Evolutionary conservation across 139 green algal species (phyloP), one percentile per base, ranked within the genome.

Genomic region (Coelastrella sp.): DNA sequence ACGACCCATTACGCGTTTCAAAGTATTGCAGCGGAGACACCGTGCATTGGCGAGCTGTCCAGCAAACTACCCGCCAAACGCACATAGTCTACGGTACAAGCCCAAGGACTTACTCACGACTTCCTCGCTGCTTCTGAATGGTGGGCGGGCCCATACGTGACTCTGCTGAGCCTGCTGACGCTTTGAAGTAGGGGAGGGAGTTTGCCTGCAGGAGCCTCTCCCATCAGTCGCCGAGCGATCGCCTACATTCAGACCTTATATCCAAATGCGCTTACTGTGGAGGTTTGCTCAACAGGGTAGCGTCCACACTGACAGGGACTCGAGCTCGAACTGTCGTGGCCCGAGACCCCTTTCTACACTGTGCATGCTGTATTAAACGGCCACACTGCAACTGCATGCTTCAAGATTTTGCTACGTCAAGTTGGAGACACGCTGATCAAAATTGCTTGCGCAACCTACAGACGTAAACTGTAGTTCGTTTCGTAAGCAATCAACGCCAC

Each of bases 401-500:
- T n/a, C n/a, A n/a, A n/a, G n/a, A n/a, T n/a, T n/a, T n/a, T n/a
- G n/a, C n/a, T n/a, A n/a, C n/a, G n/a, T n/a, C n/a, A n/a, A n/a
- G n/a, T n/a, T n/a, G n/a, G n/a, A n/a, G n/a, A n/a, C n/a, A n/a
- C n/a, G n/a, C n/a, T n/a, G n/a, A n/a, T n/a, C n/a, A n/a, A n/a
- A n/a, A n/a, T n/a, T n/a, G n/a, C n/a, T n/a, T n/a, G n/a, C n/a
- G n/a, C n/a, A n/a, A n/a, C n/a, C n/a, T n/a, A n/a, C 53, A n/a
- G 17, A 64, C 53, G 53, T 64, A 27, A 27, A 64, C 53, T 32
- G 53, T 27, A 5, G 19, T 32, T 21, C 21, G 53, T 64, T 21
- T 64, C 53, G 53, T 32, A 64, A 64, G 30, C 53, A 64, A 64
- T 64, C 53, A 34, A 27, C n/a, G n/a, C n/a, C n/a, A n/a, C n/a